Evolutionary conservation across 352 stramenopile genomes (phyloP).

Genomic region (Phytophthora capsici): DNA sequence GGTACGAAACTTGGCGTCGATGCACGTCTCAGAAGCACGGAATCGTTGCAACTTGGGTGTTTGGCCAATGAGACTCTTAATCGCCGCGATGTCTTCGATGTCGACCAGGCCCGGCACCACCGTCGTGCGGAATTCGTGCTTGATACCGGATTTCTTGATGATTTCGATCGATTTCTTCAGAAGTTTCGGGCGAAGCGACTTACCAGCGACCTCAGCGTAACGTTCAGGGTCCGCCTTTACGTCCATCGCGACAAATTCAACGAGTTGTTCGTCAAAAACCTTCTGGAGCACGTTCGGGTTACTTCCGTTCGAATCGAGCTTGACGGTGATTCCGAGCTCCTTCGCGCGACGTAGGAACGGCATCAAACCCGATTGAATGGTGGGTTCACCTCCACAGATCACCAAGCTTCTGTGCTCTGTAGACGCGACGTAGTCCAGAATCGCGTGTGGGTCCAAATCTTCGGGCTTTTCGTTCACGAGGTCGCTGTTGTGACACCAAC

Average conservation of each 20-base stretch:
- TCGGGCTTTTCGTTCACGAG: constrained; percentile 38
- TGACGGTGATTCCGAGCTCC: constrained; percentile 32
- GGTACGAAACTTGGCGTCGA: constrained; percentile 33
- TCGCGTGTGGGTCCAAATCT: constrained; percentile 30
- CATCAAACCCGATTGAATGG: constrained; percentile 36
- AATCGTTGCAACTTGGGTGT: constrained; percentile 35
- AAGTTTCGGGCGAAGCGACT: constrained; percentile 33
- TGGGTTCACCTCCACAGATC: constrained; percentile 38
- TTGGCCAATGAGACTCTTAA: constrained; percentile 31
- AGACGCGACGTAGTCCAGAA: constrained; percentile 40
- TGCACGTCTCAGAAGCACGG: constrained; percentile 32
- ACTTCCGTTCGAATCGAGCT: constrained; percentile 43
- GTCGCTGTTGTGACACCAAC: constrained; percentile 42
- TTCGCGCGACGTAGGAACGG: constrained; percentile 36
- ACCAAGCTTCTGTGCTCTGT: constrained; percentile 39
- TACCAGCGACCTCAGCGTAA: constrained; percentile 36
- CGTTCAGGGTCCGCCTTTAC: constrained; percentile 35
- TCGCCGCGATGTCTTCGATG: constrained; percentile 37
- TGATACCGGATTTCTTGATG: constrained; percentile 36
- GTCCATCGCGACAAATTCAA: constrained; percentile 41
- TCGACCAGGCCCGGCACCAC: constrained; percentile 37
- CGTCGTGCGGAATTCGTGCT: constrained; percentile 40
- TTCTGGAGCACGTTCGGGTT: constrained; percentile 39
- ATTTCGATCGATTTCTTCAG: constrained; percentile 37
- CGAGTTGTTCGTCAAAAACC: constrained; percentile 35